Evolutionary conservation across 345 rosid species (phyloP), one percentile per base, ranked within the genome.

Genomic region (Populus euphratica): DNA sequence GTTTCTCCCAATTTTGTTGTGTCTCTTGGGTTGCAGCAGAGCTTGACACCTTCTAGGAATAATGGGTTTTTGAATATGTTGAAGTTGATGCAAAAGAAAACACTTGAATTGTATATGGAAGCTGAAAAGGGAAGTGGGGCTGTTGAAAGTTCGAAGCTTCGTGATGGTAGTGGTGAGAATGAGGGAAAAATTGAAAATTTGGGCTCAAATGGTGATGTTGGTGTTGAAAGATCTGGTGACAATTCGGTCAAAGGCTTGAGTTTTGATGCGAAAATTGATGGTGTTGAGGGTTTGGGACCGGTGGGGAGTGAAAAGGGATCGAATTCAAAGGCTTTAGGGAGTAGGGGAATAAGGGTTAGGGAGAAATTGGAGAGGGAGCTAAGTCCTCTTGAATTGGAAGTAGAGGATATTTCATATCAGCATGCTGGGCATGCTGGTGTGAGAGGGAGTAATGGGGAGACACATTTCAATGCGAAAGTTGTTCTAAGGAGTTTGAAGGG

Each of bases 361-460:
- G 94, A 87, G 86, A 90, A 78, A 80, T 85, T 96, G 70, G 86
- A 87, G 87, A 87, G 80, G 64, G 94, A 90, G 86, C 90, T 93
- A 1, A 86, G 82, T 29, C 98, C 97, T 20, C 70, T 87, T 54
- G 93, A 86, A 70, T 73, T 96, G 74, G 88, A 83, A 75, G 90
- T 93, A 73, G 94, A 93, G 35, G 98, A 96, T 78, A 83, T 96
- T 14, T 93, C 99, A 21, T 89, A 93, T 84, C 98, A 91, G 86
- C 99, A 96, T 78, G 93, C 97, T 0, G 98, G 98, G 70, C 99
- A 96, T 82, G 96, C 94, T 12, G 98, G 96, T 56, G 93, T 89
- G 69, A 83, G 87, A 83, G 98, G 93, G 33, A 89, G 86, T 47
- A 92, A 90, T 77, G 91, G 88, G 11, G 99, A 96, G 84, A 91